Base-by-base conservation (phyloP, 148 eudicot species). In the Cornus florida region DNA sequence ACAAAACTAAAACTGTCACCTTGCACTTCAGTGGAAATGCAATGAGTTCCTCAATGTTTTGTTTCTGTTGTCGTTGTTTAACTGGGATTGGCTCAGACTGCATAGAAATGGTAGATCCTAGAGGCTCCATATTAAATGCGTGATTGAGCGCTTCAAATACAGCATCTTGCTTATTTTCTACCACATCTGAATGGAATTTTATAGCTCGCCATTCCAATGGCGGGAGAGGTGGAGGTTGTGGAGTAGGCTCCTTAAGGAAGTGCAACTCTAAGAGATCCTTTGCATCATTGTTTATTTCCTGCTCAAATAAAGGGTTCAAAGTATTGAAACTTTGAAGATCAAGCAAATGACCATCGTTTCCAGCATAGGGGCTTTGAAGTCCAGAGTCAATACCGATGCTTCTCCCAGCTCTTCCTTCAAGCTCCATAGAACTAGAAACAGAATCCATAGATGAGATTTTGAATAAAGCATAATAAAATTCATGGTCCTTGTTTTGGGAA, bases 181-280 rank as follows among this genome's bases (percentile, higher is more conserved):
- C 77, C 67, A 50, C 76, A 80, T 88, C 91, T 13, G 83, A 71
- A 67, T 82, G 69, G 33, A 90, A 23, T 43, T 80, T 90, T 59
- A 81, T 85, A 75, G 73, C 79, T 72, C 92, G 87, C 98, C 99
- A 92, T 72, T 93, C 88, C 71, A 87, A 64, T 71, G 99, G 98
- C n/a, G 99, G 97, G 32, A 91, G 90, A 72, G 99, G 99, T 33
- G 99, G 97, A 50, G 91, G 93, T 59, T 86, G 83, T 70, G 92
- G 85, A 74, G 48, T 43, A 43, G 82, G 50, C 56, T 86, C 88
- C 85, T 79, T 75, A 22, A 74, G 68, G 73, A 77, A 73, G 32
- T 87, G 72, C 67, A 81, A 82, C 69, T 80, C 84, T 9, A 38
- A 48, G 57, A 74, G 46, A 80, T 31, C 73, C 62, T 83, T 88